Base-by-base conservation (phyloP, 371 early-diverging fungal species). In the Dinochytrium kinnereticum region DNA sequence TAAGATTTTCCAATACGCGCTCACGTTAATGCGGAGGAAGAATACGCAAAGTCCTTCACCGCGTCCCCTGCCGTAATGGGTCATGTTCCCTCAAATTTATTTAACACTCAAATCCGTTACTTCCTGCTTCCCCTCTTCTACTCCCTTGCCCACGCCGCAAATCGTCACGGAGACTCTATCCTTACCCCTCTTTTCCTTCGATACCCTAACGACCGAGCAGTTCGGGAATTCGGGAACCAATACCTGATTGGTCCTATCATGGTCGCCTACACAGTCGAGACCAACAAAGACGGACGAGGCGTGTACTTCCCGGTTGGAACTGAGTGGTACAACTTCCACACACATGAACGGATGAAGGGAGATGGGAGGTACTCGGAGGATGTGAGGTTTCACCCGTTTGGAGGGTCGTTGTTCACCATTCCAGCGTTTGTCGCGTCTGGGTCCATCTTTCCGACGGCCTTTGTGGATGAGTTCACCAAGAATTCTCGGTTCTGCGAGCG, bases 261-360 rank as follows among this genome's bases (percentile, higher is more conserved):
- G 68, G 68, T 37, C 3, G 30, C 49, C 51, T 67, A 5, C 68
- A 67, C 38, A 39, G 7, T 37, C 30, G 68, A 67, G 49, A n/a
- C 24, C 68, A 17, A 17, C 24, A 26, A 7, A 21, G 24, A 13
- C 38, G 39, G 49, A n/a, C 38, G 44, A 17, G 44, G 68, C n/a
- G 70, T 74, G n/a, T 74, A 64, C 33, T 53, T 74, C 1, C 74
- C 74, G 10, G 68, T 21, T 37, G 38, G 59, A 13, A 59, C 69
- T 0, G 64, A 55, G 19, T 74, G 74, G 74, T 69, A 38, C 70
- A 26, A 74, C 64, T 69, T 68, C 64, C 74, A 74, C 74, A 74
- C 74, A 19, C 70, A 69, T 51, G 50, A 69, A 30, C 40, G 37
- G 28, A 24, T 70, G 31, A 28, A n/a, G 28, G 51, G 57, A 13